Evolutionary conservation across 1,139 yeast genomes (phyloP), one percentile per base, ranked within the genome.

Genomic region (Candida buenavistaensis): DNA sequence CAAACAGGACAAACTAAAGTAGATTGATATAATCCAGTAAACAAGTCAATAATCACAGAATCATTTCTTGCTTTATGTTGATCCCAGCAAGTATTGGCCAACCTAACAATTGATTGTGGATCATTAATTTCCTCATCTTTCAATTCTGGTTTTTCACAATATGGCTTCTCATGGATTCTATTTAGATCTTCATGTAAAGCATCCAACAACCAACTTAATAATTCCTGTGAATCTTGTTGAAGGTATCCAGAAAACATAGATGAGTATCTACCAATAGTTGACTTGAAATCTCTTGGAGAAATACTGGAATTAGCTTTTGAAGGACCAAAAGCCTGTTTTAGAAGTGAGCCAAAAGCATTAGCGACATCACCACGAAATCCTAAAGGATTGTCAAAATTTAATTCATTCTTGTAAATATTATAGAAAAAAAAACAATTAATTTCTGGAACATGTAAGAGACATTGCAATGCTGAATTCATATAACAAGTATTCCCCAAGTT

Each of bases 161-260:
- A 83, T 1, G 97, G 97, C 52, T 92, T 92, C 31, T 82, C 65
- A 11, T 76, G 58, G 23, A 92, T 83, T 37, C 96, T 69, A 52
- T 92, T 92, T 48, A 92, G 70, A 58, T 92, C 98, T 56, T 92
- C 98, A 52, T 92, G 98, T 29, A 92, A 68, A 5, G 96, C 94
- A 60, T 92, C 98, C 28, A 92, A 67, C 26, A 92, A 60, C 72
- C 88, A 92, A 26, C 96, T 90, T 37, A 92, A 66, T 51, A 92
- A 84, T 55, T 92, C 98, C 57, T 92, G 98, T 1, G 97, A 87
- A 55, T 92, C 98, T 54, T 92, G 98, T 57, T 92, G 98, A 47
- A 78, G 79, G 51, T 84, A 89, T 0, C 95, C 96, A 0, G 88
- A 75, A 64, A 92, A 92, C 77, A 87, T 78, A 1, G 83, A 75